Conservation (phyloP, 306 rosid species). For the Fragaria nilgerrensis region DNA sequence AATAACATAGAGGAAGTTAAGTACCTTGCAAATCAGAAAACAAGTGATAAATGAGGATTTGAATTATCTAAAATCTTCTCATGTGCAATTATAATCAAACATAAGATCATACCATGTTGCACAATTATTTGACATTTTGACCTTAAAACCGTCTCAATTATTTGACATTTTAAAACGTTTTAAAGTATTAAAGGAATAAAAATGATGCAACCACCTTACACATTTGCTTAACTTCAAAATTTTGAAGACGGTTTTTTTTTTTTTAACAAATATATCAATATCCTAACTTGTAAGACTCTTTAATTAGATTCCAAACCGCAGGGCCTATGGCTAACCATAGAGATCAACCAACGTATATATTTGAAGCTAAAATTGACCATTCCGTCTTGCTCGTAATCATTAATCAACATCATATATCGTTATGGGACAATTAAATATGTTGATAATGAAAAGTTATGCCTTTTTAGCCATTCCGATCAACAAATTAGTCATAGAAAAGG, state of each 20-base stretch:
- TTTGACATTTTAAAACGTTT: too few species aligned
- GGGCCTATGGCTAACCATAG: background rate
- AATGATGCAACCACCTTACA: background rate
- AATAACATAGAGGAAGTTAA: background rate
- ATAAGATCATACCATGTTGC: background rate
- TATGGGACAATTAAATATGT: background rate
- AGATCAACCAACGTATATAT: background rate
- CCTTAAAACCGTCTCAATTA: background rate
- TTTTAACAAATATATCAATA: too few species aligned
- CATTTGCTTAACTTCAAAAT: background rate
- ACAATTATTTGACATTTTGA: background rate
- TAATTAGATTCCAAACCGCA: background rate
- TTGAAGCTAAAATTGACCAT: background rate
- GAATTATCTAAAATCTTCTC: background rate
- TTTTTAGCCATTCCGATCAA: background rate
- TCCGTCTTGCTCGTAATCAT: background rate
- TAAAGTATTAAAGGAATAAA: too few species aligned
- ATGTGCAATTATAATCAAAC: background rate
- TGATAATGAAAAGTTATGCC: background rate
- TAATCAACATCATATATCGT: background rate
- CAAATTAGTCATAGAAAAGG: background rate
- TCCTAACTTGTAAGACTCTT: background rate
- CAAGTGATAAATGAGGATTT: background rate
- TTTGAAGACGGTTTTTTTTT: too few species aligned
- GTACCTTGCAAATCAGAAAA: background rate